Evolutionary conservation across 768 basidiomycete species (phyloP).

Genomic region (Naematelia aurantialba): DNA sequence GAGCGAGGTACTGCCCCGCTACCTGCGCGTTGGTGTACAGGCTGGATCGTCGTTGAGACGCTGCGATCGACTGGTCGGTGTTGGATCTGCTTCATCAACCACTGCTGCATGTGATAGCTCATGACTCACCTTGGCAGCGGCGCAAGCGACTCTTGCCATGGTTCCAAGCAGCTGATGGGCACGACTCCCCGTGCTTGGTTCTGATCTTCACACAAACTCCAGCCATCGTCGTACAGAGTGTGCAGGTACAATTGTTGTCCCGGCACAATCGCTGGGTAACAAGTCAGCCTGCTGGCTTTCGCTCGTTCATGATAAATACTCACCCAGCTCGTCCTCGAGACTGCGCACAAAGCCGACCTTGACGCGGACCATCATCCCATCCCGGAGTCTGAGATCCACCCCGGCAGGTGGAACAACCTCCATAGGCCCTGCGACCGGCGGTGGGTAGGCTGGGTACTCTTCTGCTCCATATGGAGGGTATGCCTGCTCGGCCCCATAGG

Average conservation of each 20-base stretch:
- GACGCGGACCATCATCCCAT: slow-evolving; percentile 44
- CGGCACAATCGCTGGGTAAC: slow-evolving; percentile 44
- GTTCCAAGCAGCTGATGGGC: slow-evolving; percentile 43
- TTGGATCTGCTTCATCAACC: slow-evolving; percentile 15
- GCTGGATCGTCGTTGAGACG: slow-evolving; percentile 30
- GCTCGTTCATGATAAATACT: slow-evolving; percentile 8
- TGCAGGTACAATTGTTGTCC: slow-evolving; percentile 47
- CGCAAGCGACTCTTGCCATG: slow-evolving; percentile 21
- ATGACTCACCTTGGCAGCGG: slow-evolving; percentile 3
- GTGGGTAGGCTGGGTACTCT: too few species aligned
- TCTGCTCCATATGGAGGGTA: too few species aligned
- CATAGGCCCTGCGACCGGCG: too few species aligned
- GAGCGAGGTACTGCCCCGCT: too few species aligned
- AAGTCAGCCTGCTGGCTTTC: slow-evolving; percentile 14
- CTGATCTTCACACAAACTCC: slow-evolving; percentile 47
- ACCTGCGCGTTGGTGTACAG: slow-evolving; percentile 25
- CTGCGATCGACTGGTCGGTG: slow-evolving; percentile 21
- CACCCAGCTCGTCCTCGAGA: slow-evolving; percentile 49
- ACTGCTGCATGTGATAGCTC: background rate
- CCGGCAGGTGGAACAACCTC: too few species aligned
- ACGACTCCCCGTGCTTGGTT: slow-evolving; percentile 43
- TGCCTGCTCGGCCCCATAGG: too few species aligned
- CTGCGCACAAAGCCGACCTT: slow-evolving; percentile 46
- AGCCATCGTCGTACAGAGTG: slow-evolving; percentile 49
- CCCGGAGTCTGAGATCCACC: slow-evolving; percentile 27